Base-by-base conservation (phyloP, 2,329 filamentous ascomycete species). In the Zymoseptoria ardabiliae region DNA sequence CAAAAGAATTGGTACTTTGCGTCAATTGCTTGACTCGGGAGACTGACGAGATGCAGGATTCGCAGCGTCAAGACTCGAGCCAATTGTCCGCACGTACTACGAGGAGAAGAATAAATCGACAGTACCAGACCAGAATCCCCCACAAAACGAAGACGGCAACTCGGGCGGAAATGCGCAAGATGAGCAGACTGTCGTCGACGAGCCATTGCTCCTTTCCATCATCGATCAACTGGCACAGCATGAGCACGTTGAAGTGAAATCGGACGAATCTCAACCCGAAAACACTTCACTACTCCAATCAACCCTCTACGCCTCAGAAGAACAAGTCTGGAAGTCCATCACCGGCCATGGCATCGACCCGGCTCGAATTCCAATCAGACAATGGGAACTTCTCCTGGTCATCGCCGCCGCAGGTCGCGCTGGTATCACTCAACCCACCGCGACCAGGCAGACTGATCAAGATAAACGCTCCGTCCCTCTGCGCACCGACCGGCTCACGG, bases 391-490 rank as follows among this genome's bases (percentile, higher is more conserved):
- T 19, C 72, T 87, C 1, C 82, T 81, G 9, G 78, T 85, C 55
- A 85, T 87, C 62, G 83, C 82, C 6, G 77, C 79, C 9, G 75
- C 74, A 58, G 81, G 83, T 50, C 72, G 76, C 19, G 70, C 74
- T 17, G 85, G 85, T 5, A 81, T 87, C 51, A 69, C 81, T 2
- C 85, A 87, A 67, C 79, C 82, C 2, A 78, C 83, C 2, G 71
- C 87, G 45, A 77, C 78, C 49, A 74, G 71, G 56, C 66, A 81
- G 21, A 84, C 82, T 63, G 81, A 81, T 5, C 85, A 87, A 71
- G 84, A 87, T 69, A 87, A 86, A 68, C 78, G 84, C 52, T 87
- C 85, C 1, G 80, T 87, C 2, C 85, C 85, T 1, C 78, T 81
- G 61, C 76, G 85, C 48, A 87, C 85, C 2, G 81, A 85, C 61